Conservation (phyloP, 140 eudicot genomes). For the Stevia rebaudiana region DNA sequence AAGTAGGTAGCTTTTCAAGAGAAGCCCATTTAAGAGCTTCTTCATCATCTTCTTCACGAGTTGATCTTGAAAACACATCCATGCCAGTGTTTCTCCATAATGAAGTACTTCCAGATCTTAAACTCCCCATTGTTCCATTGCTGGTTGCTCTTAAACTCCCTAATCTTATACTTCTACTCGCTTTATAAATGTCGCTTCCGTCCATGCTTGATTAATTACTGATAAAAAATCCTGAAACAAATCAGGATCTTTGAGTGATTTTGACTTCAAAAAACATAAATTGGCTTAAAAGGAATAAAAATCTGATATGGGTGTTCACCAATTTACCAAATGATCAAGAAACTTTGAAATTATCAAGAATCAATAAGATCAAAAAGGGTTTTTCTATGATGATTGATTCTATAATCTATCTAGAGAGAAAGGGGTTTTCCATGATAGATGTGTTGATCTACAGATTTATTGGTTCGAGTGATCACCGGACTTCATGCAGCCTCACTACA, state of each 20-base stretch:
- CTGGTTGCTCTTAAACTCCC: constrained; percentile 31
- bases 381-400: background rate
- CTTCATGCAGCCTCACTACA: background rate
- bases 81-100: constrained; percentile 41
- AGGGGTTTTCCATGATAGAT: background rate
- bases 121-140: constrained; percentile 21
- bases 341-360: background rate
- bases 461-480: background rate
- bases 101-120: constrained; percentile 37
- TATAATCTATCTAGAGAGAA: background rate
- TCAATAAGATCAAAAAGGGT: background rate
- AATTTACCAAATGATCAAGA: background rate
- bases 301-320: background rate
- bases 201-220: constrained; percentile 25
- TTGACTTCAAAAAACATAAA: background rate
- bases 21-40: constrained; percentile 88
- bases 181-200: constrained; percentile 39
- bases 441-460: background rate
- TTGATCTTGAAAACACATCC: constrained; percentile 48
- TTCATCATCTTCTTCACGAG: constrained; percentile 64
- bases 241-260: background rate
- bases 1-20: constrained; percentile 71
- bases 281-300: background rate
- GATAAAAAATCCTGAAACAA: background rate
- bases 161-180: constrained; percentile 36